These are phyloP conservation scores for Tolypocladium album DNA, from an alignment of 2,329 filamentous ascomycete genomes.

Conservation along the genomic window DNA sequence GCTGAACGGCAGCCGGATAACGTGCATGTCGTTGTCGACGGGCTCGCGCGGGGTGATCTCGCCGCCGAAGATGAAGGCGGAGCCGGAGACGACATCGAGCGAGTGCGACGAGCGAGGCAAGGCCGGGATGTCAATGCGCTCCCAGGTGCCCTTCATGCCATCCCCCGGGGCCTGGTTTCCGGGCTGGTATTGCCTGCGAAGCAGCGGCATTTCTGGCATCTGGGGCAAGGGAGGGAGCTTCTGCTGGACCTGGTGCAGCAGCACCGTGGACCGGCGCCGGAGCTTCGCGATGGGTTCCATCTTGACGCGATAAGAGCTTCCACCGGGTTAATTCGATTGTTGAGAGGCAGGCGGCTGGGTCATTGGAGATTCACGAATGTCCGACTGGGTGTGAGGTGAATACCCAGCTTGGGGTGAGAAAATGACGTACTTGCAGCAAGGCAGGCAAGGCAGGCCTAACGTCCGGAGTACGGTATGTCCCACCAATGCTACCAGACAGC, in stretches of 20 bases:
- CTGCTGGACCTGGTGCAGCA: slow-evolving; percentile 38
- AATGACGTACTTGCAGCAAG: not conserved
- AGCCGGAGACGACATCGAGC: slow-evolving; percentile 45
- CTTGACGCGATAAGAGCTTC: not conserved
- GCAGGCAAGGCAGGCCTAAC: too few species aligned
- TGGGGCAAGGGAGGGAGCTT: slow-evolving; percentile 28
- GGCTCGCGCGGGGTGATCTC: slow-evolving; percentile 56
- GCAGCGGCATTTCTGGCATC: slow-evolving; percentile 1
- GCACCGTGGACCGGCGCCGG: slow-evolving; percentile 43
- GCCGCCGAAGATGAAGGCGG: slow-evolving; percentile 65
- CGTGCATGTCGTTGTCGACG: slow-evolving; percentile 62
- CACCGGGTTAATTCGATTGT: not conserved
- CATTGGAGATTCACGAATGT: not conserved
- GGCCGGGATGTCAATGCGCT: slow-evolving; percentile 41
- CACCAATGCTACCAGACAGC: not conserved
- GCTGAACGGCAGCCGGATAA: slow-evolving; percentile 49
- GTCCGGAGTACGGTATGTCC: too few species aligned
- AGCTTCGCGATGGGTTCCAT: slow-evolving; percentile 45
- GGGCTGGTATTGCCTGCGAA: slow-evolving; percentile 3
- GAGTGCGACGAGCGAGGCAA: slow-evolving; percentile 67
- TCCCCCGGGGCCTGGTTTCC: slow-evolving; percentile 12
- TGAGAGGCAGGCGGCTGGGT: too few species aligned
- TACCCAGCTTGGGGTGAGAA: not conserved
- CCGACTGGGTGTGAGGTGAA: not conserved
- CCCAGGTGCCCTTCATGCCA: slow-evolving; percentile 47